Conservation (phyloP, 2,329 filamentous ascomycete species). For the Xylariomycetidae sp. region DNA sequence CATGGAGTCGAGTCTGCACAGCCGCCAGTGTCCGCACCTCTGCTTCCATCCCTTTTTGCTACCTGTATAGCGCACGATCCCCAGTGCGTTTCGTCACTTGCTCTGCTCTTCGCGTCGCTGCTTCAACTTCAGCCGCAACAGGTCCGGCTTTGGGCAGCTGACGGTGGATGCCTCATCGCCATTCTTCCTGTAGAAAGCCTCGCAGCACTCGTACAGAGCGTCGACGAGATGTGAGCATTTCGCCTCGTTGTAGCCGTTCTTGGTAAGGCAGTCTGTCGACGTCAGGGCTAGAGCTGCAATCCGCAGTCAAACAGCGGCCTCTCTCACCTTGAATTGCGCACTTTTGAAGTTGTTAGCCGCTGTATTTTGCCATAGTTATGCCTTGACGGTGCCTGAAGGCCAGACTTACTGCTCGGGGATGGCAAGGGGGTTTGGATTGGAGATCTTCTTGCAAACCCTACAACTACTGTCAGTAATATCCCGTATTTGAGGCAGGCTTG, state of each 20-base stretch:
- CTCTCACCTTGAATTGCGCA: conserved; percentile 81
- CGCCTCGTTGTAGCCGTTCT: conserved; percentile 77
- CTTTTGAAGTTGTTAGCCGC: conserved; percentile 41
- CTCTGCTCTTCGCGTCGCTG: conserved; percentile 49
- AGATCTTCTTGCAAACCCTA: conserved; percentile 59
- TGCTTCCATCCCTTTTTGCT: too few species aligned
- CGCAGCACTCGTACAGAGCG: conserved; percentile 89
- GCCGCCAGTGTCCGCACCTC: too few species aligned
- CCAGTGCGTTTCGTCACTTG: conserved; percentile 8
- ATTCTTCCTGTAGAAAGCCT: conserved; percentile 74
- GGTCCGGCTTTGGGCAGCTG: conserved; percentile 77
- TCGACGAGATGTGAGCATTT: conserved; percentile 75
- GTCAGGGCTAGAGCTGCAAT: conserved; percentile 9
- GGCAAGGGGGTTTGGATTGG: conserved; percentile 69
- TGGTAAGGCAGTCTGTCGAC: conserved; percentile 68
- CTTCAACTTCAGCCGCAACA: conserved; percentile 80
- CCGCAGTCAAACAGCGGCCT: background rate
- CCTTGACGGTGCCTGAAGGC: too few species aligned
- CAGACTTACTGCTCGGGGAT: conserved; percentile 66
- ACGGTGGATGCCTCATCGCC: conserved; percentile 71
- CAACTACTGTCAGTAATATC: background rate
- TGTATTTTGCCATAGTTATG: conserved; percentile 1
- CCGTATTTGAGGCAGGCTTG: too few species aligned
- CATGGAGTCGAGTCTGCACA: too few species aligned
- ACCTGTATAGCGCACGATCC: too few species aligned